Percentiles rank a stretch among this genome's conserved stretches.
Conservation (phyloP, 345 rosid species). For the Passiflora organensis region DNA sequence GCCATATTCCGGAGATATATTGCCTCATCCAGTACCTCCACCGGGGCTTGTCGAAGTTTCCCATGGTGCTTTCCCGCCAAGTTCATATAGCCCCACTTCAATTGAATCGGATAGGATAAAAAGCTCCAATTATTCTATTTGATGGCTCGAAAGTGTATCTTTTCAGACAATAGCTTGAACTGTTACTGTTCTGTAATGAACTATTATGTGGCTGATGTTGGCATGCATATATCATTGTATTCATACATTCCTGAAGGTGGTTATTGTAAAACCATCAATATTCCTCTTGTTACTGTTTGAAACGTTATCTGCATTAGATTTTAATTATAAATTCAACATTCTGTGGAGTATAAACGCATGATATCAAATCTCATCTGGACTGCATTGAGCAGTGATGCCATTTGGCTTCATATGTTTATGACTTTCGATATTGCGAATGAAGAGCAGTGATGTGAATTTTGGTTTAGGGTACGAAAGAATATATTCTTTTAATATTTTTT, state of each 20-base stretch:
- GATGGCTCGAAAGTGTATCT: background rate
- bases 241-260: background rate
- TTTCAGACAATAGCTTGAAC: constrained; percentile 5
- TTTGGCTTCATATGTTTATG: no score
- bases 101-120: constrained; percentile 2
- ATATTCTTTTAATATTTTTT: no score
- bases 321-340: background rate
- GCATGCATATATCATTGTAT: background rate
- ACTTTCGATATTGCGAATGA: no score
- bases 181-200: constrained; percentile 9
- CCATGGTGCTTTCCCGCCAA: constrained; percentile 6
- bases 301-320: background rate
- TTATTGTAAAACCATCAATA: background rate
- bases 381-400: no score
- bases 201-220: background rate
- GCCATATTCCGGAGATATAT: constrained; percentile 14
- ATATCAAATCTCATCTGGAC: background rate
- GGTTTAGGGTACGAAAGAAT: background rate
- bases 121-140: background rate
- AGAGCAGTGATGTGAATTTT: no score
- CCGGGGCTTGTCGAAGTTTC: constrained; percentile 22
- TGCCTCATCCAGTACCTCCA: constrained; percentile 35
- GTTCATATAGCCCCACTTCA: constrained; percentile 4
- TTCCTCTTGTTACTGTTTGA: background rate
- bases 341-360: background rate